Evolutionary conservation across 2,329 filamentous ascomycete species (phyloP).

Genomic region (Colletotrichum sp.): DNA sequence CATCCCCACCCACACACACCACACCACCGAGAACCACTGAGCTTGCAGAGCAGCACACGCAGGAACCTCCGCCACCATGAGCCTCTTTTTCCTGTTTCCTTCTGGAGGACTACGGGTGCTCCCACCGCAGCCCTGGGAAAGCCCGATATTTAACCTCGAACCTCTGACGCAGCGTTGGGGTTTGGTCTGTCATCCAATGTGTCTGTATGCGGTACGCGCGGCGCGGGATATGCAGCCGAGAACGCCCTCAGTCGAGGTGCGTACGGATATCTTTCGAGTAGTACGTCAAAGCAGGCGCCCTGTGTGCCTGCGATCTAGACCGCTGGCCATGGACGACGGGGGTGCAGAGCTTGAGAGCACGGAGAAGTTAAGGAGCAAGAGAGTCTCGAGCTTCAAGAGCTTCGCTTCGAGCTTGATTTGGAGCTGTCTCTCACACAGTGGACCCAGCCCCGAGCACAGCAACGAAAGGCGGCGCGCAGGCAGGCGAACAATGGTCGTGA

Average conservation of each 20-base stretch:
- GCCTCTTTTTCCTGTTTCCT: neutral
- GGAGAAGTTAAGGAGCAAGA: neutral
- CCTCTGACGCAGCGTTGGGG: neutral
- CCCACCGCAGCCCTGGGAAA: neutral
- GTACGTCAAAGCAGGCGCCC: slow-evolving; percentile 1
- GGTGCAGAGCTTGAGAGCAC: neutral
- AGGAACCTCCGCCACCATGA: neutral
- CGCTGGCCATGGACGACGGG: neutral
- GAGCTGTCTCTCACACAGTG: neutral
- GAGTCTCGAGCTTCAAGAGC: neutral
- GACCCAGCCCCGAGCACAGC: neutral
- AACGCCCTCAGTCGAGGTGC: neutral
- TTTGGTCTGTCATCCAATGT: slow-evolving; percentile 11
- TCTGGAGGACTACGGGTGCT: neutral
- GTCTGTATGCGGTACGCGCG: neutral
- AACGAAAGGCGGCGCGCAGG: neutral
- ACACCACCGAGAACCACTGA: neutral
- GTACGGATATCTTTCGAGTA: neutral
- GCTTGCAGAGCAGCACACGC: neutral
- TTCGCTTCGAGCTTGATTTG: neutral
- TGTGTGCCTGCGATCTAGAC: neutral
- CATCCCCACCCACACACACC: neutral
- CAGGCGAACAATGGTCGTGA: neutral
- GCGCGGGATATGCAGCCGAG: neutral
- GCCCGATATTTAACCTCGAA: neutral